Evolutionary conservation across 164 flowering plant species (phyloP), one percentile per base, ranked within the genome.

Genomic region (Stephania japonica): DNA sequence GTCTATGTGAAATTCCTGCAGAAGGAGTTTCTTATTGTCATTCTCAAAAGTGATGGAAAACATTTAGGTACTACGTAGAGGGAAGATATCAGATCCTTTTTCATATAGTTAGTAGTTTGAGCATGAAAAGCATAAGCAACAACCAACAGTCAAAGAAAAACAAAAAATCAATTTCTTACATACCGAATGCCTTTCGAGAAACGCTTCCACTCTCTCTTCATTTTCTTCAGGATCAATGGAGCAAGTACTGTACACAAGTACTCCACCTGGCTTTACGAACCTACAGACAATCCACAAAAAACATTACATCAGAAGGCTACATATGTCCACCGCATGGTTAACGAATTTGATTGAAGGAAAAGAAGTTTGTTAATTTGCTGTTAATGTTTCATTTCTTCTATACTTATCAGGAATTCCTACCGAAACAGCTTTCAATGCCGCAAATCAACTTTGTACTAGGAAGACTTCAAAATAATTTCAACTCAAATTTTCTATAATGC

Each of bases 151-250:
- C 14, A 9, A 56, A 56, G 63, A 65, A 50, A 67, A 42, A 10
- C 11, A 14, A 8, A 14, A 32, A 41, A 4, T 26, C 18, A 26
- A 56, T 41, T 24, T 44, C 87, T 77, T 81, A n/a, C n/a, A n/a
- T n/a, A 94, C 98, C 38, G 85, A 92, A 78, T 91, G 97, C 75
- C 89, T 81, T 65, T 68, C 78, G 77, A 92, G 92, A 86, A 94
- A 94, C 65, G 94, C 90, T 47, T 81, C 83, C 26, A 94, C 86
- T 77, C 98, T 82, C 76, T 90, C 93, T 72, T 91, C 93, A 74
- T 94, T 94, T 75, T 94, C 97, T 74, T 81, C 89, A n/a, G 93
- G 95, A 83, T 94, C 97, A 76, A 94, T 90, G 44, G 98, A 92
- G 81, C 98, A 94, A 42, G 97, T 92, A 78, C 98, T 92, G 76